phyloP scores from a whole-genome alignment of 805 yeast genomes.

The Saccharomyces paradoxus region DNA sequence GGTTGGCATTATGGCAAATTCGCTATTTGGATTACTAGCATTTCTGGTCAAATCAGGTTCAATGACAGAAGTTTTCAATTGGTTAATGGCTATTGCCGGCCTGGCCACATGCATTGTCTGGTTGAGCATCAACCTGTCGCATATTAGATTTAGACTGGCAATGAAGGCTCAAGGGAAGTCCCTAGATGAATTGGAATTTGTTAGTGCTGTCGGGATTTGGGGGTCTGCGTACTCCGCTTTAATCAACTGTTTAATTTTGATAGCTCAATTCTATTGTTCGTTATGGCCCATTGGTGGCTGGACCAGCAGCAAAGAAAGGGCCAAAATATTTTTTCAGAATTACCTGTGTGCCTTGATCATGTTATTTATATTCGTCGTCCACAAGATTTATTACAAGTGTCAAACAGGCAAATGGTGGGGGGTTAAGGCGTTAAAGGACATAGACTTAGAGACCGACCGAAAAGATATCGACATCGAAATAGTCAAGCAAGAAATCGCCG shows the following conservation, averaged over 20 bases:
- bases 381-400: slow-evolving; percentile 37
- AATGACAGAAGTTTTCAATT: slow-evolving; percentile 42
- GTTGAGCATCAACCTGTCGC: slow-evolving; percentile 47
- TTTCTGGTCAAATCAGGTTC: slow-evolving; percentile 45
- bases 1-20: slow-evolving; percentile 36
- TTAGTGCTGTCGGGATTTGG: slow-evolving; percentile 38
- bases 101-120: slow-evolving; percentile 51
- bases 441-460: slow-evolving; percentile 49
- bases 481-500: slow-evolving; percentile 38
- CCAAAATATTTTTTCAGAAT: slow-evolving; percentile 44
- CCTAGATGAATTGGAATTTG: slow-evolving; percentile 12
- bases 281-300: slow-evolving; percentile 47
- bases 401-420: slow-evolving; percentile 17
- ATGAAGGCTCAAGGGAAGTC: slow-evolving; percentile 35
- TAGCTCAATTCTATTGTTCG: slow-evolving; percentile 66
- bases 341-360: slow-evolving; percentile 52
- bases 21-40: slow-evolving; percentile 44
- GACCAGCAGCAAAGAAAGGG: slow-evolving; percentile 30
- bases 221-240: slow-evolving; percentile 49
- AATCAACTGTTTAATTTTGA: slow-evolving; percentile 45
- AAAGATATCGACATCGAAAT: slow-evolving; percentile 41
- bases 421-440: slow-evolving; percentile 33
- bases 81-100: slow-evolving; percentile 53
- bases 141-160: slow-evolving; percentile 51
- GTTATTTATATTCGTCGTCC: slow-evolving; percentile 39